Evolutionary conservation across 345 rosid genomes (phyloP).

Genomic region (Cardamine resedifolia): DNA sequence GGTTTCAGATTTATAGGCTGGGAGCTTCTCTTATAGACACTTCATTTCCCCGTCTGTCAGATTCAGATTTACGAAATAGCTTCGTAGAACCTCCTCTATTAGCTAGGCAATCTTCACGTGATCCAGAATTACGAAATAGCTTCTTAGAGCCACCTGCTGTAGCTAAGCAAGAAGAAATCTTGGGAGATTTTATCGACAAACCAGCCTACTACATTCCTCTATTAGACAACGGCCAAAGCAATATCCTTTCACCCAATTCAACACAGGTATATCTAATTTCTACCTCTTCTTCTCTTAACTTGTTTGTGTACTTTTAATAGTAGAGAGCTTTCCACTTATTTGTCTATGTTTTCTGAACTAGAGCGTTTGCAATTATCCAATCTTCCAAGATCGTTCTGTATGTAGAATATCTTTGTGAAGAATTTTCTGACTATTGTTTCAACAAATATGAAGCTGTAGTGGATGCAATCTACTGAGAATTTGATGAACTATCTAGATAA

Average conservation of each 20-base stretch:
- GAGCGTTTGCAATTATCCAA: background rate
- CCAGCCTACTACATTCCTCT: constrained; percentile 64
- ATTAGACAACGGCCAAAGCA: constrained; percentile 56
- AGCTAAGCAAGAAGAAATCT: constrained; percentile 48
- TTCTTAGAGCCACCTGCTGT: constrained; percentile 56
- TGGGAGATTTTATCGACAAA: constrained; percentile 66
- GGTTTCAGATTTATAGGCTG: constrained; percentile 94
- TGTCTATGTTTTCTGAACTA: background rate
- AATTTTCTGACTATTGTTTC: background rate
- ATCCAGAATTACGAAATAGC: constrained; percentile 64
- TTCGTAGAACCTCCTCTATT: constrained; percentile 61
- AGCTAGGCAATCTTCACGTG: constrained; percentile 49
- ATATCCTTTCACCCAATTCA: constrained; percentile 27
- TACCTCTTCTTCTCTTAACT: background rate
- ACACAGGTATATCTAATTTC: constrained; percentile 7
- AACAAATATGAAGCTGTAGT: constrained; percentile 1
- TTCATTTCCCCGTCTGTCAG: constrained; percentile 44
- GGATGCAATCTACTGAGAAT: background rate
- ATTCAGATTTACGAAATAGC: constrained; percentile 65
- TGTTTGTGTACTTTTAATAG: constrained; percentile 13
- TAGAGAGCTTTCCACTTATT: background rate
- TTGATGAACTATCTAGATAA: constrained; percentile 15
- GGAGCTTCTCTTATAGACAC: constrained; percentile 57
- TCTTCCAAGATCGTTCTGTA: background rate
- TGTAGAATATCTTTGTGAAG: background rate